Base-by-base conservation (phyloP, 306 rosid genomes). In the Cucurbita argyrosperma region DNA sequence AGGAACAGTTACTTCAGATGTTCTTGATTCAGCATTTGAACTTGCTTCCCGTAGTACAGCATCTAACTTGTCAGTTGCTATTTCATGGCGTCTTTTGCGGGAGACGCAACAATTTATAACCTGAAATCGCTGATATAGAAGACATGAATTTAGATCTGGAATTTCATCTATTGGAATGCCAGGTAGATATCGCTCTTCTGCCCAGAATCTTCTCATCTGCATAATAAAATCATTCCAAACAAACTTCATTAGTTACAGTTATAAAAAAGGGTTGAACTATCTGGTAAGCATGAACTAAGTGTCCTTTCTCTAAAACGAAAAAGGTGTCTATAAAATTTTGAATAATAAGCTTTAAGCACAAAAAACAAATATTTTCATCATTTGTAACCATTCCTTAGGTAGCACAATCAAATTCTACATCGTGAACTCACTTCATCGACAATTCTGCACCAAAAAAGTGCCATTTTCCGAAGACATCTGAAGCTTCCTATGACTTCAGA, bases 41-140 rank as follows among this genome's bases (percentile, higher is more conserved):
- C 79, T 80, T 72, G 90, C 88, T 80, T 87, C 92, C 76, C 80
- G 87, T 77, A 91, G 55, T 76, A 85, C 87, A 66, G 82, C 80
- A 47, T 95, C 96, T 73, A 95, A 70, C 49, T 96, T 83, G 76
- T 95, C 85, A 11, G 88, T 83, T 77, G 96, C 97, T 80, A 91
- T 78, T 55, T 72, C 64, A 72, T 77, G 86, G 55, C 87, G 90
- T 82, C 89, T 89, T 79, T 85, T 95, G 80, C 99, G 85, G 71
- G 99, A 91, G 77, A 91, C 67, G 75, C 97, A 95, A 66, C 99
- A 95, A 74, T 95, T 95, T 51, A 95, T 83, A 76, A 89, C 97
- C 90, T 95, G 97, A 77, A 95, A 79, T 37, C 80, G 89, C 84
- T 95, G 99, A 80, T 91, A 81, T 67, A 95, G 62, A 79, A 95